Evolutionary conservation across 805 yeast species (phyloP).

Genomic region (Lipomyces orientalis): DNA sequence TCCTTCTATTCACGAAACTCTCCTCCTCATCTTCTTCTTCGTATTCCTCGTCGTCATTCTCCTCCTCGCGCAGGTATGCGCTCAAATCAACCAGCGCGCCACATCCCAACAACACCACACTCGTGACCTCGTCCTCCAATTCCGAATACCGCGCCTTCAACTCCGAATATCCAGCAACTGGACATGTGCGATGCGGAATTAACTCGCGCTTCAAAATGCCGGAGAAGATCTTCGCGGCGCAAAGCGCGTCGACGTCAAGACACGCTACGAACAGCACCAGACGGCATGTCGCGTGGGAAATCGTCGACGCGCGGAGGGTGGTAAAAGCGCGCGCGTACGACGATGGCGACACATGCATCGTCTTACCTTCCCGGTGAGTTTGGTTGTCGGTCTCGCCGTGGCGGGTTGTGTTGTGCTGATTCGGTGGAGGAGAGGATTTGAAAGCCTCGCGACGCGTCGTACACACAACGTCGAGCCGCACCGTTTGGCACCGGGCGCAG

Average conservation of each 20-base stretch:
- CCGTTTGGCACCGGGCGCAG: neutral
- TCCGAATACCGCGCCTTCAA: conserved; percentile 62
- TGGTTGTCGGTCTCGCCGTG: neutral
- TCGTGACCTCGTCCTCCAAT: conserved; percentile 75
- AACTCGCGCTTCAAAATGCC: conserved; percentile 75
- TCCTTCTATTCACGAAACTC: conserved; percentile 38
- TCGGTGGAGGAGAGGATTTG: neutral
- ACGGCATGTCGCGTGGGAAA: conserved; percentile 92
- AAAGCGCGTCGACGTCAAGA: conserved; percentile 86
- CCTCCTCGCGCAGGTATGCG: conserved; percentile 50
- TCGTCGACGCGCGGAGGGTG: conserved; percentile 69
- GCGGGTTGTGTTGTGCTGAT: neutral
- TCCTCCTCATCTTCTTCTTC: conserved; percentile 20
- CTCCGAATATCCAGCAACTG: conserved; percentile 90
- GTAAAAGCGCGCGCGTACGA: conserved; percentile 71
- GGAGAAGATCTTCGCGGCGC: conserved; percentile 81
- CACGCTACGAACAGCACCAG: conserved; percentile 88
- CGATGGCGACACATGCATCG: conserved; percentile 77
- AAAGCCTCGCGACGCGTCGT: neutral
- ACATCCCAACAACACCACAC: conserved; percentile 84
- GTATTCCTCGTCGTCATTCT: conserved; percentile 37
- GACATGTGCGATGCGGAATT: conserved; percentile 85
- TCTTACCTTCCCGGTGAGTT: neutral
- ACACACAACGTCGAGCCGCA: conserved; percentile 1
- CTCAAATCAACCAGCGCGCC: conserved; percentile 91